Conservation (phyloP, 2,329 filamentous ascomycete genomes). For the Thelonectria olida region DNA sequence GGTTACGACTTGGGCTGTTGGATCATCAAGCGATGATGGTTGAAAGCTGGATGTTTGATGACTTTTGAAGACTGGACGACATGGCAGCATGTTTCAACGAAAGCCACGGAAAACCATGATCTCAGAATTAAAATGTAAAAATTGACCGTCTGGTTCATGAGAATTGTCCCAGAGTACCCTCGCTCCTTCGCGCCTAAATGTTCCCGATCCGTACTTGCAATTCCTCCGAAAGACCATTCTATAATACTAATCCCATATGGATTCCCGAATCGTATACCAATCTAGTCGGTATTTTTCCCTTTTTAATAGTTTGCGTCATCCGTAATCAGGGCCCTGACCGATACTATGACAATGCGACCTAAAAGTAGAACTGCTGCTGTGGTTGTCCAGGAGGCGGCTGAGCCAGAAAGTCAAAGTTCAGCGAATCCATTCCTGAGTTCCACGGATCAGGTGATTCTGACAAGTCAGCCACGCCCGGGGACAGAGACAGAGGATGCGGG, state of each 20-base stretch:
- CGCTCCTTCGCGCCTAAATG: constrained; percentile 16
- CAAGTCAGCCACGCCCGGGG: constrained; percentile 23
- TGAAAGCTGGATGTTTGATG: not conserved
- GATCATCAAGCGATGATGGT: constrained; percentile 23
- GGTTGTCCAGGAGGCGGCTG: constrained; percentile 68
- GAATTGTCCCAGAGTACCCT: constrained; percentile 5
- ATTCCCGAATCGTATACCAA: not conserved
- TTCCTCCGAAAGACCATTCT: constrained; percentile 11
- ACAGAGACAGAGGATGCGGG: constrained; percentile 6
- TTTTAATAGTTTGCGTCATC: not conserved
- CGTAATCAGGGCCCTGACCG: not conserved
- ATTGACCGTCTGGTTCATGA: constrained; percentile 1
- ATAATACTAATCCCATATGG: not conserved
- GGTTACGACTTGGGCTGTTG: constrained; percentile 5
- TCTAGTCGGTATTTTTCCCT: not conserved
- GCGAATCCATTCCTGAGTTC: constrained; percentile 63
- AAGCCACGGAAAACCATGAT: constrained; percentile 5
- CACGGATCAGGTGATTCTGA: constrained; percentile 69
- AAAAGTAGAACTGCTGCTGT: constrained; percentile 68
- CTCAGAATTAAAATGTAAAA: constrained; percentile 9
- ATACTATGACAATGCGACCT: constrained; percentile 15
- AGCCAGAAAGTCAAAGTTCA: constrained; percentile 70
- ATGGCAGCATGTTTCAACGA: constrained; percentile 2
- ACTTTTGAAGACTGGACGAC: not conserved
- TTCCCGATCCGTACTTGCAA: not conserved